These are phyloP conservation scores for Macrophomina tecta DNA, from an alignment of 2,329 filamentous ascomycete species.

Conservation along the genomic window DNA sequence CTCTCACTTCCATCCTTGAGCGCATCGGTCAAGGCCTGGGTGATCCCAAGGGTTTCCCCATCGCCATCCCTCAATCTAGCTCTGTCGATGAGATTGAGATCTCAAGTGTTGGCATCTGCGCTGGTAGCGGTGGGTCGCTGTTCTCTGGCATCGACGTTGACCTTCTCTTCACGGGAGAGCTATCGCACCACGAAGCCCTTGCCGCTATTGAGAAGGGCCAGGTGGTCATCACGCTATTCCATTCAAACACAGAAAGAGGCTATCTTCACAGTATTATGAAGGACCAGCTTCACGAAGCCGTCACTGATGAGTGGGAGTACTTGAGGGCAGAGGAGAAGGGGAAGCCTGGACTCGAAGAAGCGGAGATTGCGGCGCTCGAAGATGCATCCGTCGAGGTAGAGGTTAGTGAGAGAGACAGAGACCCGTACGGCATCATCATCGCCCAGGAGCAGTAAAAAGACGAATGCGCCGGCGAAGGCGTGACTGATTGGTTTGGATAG, in stretches of 20 bases:
- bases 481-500: background rate
- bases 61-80: conserved; percentile 67
- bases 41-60: conserved; percentile 68
- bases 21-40: conserved; percentile 69
- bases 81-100: conserved; percentile 63
- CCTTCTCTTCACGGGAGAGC: conserved; percentile 86
- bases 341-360: conserved; percentile 43
- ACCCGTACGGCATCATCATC: conserved; percentile 82
- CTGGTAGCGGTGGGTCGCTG: conserved; percentile 82
- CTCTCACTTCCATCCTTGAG: conserved; percentile 64
- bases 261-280: conserved; percentile 77
- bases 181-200: conserved; percentile 91
- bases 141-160: conserved; percentile 75
- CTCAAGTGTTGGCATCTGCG: conserved; percentile 80
- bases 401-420: conserved; percentile 79
- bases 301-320: conserved; percentile 63
- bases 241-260: conserved; percentile 89
- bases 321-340: conserved; percentile 51
- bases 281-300: conserved; percentile 64
- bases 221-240: conserved; percentile 83
- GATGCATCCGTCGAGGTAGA: conserved; percentile 67
- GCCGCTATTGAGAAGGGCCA: conserved; percentile 83
- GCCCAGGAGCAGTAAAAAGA: conserved; percentile 18
- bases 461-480: background rate
- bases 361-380: conserved; percentile 55